Evolutionary conservation across 2,329 filamentous ascomycete genomes (phyloP).

Genomic region (Phyllosticta citriasiana): DNA sequence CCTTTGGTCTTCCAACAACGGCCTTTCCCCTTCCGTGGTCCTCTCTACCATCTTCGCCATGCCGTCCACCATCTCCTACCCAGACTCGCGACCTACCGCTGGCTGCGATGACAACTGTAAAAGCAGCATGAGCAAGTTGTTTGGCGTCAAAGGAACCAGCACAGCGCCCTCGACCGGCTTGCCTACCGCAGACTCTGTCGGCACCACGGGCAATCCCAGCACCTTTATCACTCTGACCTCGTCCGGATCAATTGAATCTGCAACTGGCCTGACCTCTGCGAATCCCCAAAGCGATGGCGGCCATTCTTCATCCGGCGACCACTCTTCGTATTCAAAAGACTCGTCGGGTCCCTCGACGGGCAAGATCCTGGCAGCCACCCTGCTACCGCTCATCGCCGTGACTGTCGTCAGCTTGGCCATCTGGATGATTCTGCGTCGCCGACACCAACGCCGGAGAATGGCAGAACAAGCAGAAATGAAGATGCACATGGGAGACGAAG

Average conservation of each 20-base stretch:
- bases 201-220: not conserved
- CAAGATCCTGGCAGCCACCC: not conserved
- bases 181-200: not conserved
- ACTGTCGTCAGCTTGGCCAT: not conserved
- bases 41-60: not conserved
- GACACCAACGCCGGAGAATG: not conserved
- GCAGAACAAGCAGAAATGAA: slow-evolving; percentile 6
- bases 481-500: not conserved
- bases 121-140: not conserved
- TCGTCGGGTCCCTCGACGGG: not conserved
- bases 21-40: not conserved
- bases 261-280: not conserved
- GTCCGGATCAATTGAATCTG: not conserved
- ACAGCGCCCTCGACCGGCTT: not conserved
- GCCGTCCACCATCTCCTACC: not conserved
- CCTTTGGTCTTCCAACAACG: not conserved
- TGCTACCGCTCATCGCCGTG: slow-evolving; percentile 1
- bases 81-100: not conserved
- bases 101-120: not conserved
- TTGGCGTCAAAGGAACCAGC: not conserved
- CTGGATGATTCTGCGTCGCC: slow-evolving; percentile 3
- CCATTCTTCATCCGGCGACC: not conserved
- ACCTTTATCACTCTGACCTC: not conserved
- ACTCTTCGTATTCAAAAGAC: not conserved
- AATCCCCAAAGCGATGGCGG: not conserved